Evolutionary conservation across 2,329 filamentous ascomycete genomes (phyloP), one percentile per base, ranked within the genome.

Genomic region (Anthostomella pinea): DNA sequence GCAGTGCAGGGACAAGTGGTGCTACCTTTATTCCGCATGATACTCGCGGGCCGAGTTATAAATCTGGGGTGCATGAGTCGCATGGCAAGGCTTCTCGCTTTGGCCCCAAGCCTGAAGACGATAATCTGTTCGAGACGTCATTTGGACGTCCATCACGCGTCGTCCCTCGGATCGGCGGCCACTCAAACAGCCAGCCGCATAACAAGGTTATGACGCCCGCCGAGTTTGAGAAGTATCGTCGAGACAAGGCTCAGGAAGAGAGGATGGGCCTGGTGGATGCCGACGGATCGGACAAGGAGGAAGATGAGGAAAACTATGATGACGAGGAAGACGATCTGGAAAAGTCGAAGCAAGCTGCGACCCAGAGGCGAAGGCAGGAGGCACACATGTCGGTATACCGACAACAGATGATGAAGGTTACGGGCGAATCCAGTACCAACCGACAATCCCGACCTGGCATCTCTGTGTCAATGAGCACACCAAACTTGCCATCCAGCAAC

Each of bases 361-460:
- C 82, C 58, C 87, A 93, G 59, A 75, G 89, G 46, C 79, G 81
- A 53, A 93, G 90, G 69, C 89, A 95, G 59, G 87, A 95, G 62
- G 89, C 89, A 9, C 87, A 93, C 59, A 83, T 95, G 70, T 77
- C 87, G 2, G 83, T 95, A 2, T 95, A 95, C 61, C 79, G 89
- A 39, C 89, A 95, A 60, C 86, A 93, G 63, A 95, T 95, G 89
- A 95, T 91, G 85, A 95, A 95, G 65, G 85, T 93, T 19, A 94
- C 88, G 1, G 89, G 89, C 30, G 87, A 91, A 51, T 67, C 79
- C 15, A n/a, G n/a, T n/a, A n/a, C 61, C 72, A 4, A 62, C 71
- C 8, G 64, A 67, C 26, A 49, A 63, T 9, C 60, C 72, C 76
- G 79, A n/a, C 72, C 77, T 10, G 66, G 68, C 32, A 61, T 82